These are phyloP conservation scores for Backusella psychrophila DNA, from an alignment of 192 early-diverging fungal species.

Conservation along the genomic window DNA sequence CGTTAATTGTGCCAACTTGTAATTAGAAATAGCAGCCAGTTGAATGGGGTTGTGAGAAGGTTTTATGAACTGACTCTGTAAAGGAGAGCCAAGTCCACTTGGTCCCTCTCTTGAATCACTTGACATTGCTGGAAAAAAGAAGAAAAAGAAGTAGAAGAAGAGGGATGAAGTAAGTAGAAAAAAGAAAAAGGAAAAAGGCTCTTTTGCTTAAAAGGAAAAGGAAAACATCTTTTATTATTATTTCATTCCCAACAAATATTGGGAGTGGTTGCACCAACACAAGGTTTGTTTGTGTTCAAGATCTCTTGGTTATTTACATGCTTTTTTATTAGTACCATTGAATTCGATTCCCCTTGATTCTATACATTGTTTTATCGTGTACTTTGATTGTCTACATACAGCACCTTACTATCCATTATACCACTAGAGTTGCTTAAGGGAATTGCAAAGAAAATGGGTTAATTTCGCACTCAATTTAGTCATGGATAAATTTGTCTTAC, in stretches of 20 bases:
- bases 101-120: neutral
- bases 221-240: neutral
- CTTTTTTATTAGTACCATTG: neutral
- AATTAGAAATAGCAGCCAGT: constrained; percentile 39
- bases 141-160: neutral
- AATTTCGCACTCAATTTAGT: neutral
- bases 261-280: constrained; percentile 6
- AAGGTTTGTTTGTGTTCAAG: neutral
- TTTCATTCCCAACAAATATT: constrained; percentile 7
- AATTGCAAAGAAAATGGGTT: neutral
- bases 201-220: neutral
- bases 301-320: neutral
- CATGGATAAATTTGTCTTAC: neutral
- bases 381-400: neutral
- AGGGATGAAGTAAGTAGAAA: neutral
- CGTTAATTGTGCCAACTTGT: constrained; percentile 41
- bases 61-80: constrained; percentile 12
- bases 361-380: neutral
- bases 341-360: neutral
- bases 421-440: neutral
- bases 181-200: neutral
- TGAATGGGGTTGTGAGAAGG: constrained; percentile 38
- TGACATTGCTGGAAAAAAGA: neutral
- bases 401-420: neutral
- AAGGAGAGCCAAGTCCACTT: neutral